Evolutionary conservation across 441 rosid genomes (phyloP).

Genomic region (Arabidopsis hybrid): DNA sequence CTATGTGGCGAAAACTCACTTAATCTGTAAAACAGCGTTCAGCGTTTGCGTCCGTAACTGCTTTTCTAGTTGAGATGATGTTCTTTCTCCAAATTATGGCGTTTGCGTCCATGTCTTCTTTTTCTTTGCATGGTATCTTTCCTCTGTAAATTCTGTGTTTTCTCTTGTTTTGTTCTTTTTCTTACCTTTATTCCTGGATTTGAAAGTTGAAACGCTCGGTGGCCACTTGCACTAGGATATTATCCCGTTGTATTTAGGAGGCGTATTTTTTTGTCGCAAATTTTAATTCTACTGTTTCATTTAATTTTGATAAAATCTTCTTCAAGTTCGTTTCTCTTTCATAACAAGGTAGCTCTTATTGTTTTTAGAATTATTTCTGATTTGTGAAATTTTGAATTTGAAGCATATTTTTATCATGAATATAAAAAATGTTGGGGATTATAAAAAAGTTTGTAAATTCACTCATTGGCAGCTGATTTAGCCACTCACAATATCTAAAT

Average conservation of each 20-base stretch:
- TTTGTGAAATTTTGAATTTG: neutral
- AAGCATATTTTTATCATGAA: neutral
- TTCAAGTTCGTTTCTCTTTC: neutral
- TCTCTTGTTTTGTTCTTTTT: neutral
- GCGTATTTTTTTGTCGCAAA: slow-evolving; percentile 11
- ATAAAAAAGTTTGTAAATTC: neutral
- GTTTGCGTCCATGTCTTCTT: slow-evolving; percentile 32
- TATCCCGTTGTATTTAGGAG: neutral
- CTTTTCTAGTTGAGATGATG: neutral
- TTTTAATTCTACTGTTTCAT: neutral
- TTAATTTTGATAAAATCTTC: neutral
- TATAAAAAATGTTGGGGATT: neutral
- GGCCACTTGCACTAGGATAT: slow-evolving; percentile 16
- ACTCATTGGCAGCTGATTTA: neutral
- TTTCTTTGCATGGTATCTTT: slow-evolving; percentile 29
- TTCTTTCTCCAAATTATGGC: slow-evolving; percentile 15
- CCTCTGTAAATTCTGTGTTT: slow-evolving; percentile 31
- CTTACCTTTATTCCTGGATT: slow-evolving; percentile 18
- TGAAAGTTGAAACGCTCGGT: slow-evolving; percentile 17
- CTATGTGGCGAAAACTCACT: slow-evolving; percentile 79
- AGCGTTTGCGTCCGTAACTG: slow-evolving; percentile 17
- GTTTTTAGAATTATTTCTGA: neutral
- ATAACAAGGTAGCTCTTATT: neutral
- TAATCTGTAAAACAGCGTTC: slow-evolving; percentile 30
- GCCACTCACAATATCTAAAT: neutral